Percentiles rank a stretch among this genome's conserved stretches.
phyloP scores from a whole-genome alignment of 768 basidiomycete species.

The Psilocybe tampanensis region DNA sequence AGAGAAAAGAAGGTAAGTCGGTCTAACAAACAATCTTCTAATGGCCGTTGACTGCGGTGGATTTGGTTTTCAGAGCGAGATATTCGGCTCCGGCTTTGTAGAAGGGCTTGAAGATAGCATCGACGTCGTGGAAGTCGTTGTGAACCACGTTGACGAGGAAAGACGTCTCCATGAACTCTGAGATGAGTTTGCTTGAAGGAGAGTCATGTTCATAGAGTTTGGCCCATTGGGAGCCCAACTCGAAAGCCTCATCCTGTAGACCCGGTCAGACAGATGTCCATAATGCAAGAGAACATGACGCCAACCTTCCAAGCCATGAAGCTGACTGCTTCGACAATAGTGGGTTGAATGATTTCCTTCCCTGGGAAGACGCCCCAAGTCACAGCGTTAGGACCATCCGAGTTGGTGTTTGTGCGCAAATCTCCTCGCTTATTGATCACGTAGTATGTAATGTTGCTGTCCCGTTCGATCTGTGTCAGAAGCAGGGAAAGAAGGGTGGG shows the following conservation, averaged over 20 bases:
- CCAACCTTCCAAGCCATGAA: slow-evolving; percentile 98
- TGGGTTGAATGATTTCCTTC: slow-evolving; percentile 95
- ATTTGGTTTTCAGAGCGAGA: slow-evolving; percentile 37
- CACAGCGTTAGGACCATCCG: slow-evolving; percentile 96
- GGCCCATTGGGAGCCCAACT: slow-evolving; percentile 92
- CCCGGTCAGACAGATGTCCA: not conserved
- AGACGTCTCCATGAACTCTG: slow-evolving; percentile 76
- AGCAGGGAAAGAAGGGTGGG: slow-evolving; percentile 73
- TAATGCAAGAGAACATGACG: slow-evolving; percentile 6
- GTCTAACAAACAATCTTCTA: slow-evolving; percentile 13
- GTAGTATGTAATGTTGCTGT: slow-evolving; percentile 92
- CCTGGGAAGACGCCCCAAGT: slow-evolving; percentile 99
- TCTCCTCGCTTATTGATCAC: slow-evolving; percentile 97
- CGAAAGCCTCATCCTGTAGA: slow-evolving; percentile 87
- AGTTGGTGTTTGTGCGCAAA: slow-evolving; percentile 91
- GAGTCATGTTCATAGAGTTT: slow-evolving; percentile 81
- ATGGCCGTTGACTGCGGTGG: slow-evolving; percentile 44
- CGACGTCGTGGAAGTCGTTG: slow-evolving; percentile 87
- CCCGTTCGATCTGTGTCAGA: slow-evolving; percentile 81
- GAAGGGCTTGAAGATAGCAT: slow-evolving; percentile 89
- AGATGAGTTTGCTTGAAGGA: slow-evolving; percentile 72
- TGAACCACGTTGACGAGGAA: slow-evolving; percentile 96
- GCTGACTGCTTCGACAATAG: slow-evolving; percentile 95
- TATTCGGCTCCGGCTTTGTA: slow-evolving; percentile 73
- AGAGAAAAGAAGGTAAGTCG: slow-evolving; percentile 13